phyloP scores from a whole-genome alignment of 306 rosid genomes.

The Dryas drummondii region DNA sequence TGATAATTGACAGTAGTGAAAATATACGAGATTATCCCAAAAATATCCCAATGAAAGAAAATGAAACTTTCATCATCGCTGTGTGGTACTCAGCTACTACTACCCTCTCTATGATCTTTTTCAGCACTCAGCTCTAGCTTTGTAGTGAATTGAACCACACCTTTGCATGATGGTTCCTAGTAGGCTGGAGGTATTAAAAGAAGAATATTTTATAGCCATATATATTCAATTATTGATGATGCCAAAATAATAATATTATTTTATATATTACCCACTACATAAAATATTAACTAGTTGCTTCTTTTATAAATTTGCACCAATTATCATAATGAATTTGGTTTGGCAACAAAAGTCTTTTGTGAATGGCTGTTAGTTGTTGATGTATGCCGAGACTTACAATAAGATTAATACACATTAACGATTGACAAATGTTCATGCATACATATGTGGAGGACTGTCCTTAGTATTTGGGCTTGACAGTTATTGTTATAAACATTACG shows the following conservation, averaged over 20 bases:
- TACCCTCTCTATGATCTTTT: not conserved
- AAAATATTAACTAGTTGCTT: not conserved
- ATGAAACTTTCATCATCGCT: not conserved
- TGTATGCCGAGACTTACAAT: not conserved
- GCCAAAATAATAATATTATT: not conserved
- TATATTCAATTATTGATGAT: constrained; percentile 6
- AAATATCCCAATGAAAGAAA: not conserved
- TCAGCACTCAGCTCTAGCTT: no score
- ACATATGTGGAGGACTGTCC: not conserved
- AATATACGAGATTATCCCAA: not conserved
- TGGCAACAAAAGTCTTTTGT: not conserved
- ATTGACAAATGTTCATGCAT: not conserved
- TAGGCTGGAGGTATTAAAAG: not conserved
- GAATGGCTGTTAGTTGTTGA: not conserved
- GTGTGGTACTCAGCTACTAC: not conserved
- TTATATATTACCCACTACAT: not conserved
- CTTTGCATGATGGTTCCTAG: constrained; percentile 11
- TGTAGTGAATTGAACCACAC: not conserved
- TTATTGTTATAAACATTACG: not conserved
- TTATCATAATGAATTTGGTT: not conserved
- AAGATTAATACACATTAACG: not conserved
- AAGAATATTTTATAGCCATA: not conserved
- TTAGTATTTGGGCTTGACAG: not conserved
- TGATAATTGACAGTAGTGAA: not conserved
- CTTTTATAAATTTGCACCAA: not conserved